These are phyloP conservation scores for Anisodus acutangulus DNA, from an alignment of 257 asterid genomes.

Conservation along the genomic window DNA sequence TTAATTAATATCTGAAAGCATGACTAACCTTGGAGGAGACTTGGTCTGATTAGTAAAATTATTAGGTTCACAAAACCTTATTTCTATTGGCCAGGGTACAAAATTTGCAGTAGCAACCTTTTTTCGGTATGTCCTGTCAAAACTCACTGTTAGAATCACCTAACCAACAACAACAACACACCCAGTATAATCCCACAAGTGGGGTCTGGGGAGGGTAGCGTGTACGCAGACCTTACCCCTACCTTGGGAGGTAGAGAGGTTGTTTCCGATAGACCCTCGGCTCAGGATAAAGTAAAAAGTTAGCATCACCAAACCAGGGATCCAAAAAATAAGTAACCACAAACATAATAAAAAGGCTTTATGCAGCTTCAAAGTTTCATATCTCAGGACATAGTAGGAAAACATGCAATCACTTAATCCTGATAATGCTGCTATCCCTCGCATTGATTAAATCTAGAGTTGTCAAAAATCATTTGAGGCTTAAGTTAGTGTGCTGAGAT, in stretches of 20 bases:
- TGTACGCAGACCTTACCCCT: too few relatives aligned
- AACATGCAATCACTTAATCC: background rate
- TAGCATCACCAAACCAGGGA: background rate
- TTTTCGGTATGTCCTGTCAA: conserved; percentile 80
- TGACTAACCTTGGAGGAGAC: conserved; percentile 84
- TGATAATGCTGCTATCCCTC: background rate
- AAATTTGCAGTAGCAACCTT: conserved; percentile 72
- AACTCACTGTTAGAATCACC: conserved; percentile 27
- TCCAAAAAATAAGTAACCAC: background rate
- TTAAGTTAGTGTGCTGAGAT: background rate
- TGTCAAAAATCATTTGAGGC: conserved; percentile 21
- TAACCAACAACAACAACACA: too few relatives aligned
- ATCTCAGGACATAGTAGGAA: conserved; percentile 15
- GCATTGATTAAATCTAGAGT: background rate
- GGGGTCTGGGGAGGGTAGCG: too few relatives aligned
- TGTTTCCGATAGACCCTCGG: too few relatives aligned
- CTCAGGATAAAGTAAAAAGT: too few relatives aligned
- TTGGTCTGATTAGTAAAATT: conserved; percentile 65
- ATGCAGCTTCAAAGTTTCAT: conserved; percentile 11
- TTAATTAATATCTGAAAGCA: conserved; percentile 30
- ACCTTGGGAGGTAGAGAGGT: too few relatives aligned
- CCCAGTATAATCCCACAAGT: too few relatives aligned
- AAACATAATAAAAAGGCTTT: background rate
- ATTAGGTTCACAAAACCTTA: conserved; percentile 81
- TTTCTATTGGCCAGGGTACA: conserved; percentile 91